These are phyloP conservation scores for Psidium friedrichsthalianum DNA, from an alignment of 345 rosid species.

Conservation along the genomic window DNA sequence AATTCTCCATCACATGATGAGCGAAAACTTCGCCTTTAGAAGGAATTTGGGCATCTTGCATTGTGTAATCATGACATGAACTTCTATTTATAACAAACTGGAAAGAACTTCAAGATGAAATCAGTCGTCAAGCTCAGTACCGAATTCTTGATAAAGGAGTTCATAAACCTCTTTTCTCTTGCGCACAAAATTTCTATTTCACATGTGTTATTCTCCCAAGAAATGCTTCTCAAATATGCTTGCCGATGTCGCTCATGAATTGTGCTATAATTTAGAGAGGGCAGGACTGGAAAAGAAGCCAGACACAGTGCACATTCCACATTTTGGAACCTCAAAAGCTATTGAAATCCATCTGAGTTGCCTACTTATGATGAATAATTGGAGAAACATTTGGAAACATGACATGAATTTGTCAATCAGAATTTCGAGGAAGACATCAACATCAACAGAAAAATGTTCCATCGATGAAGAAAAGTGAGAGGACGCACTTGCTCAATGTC, in stretches of 20 bases:
- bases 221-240: neutral
- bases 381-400: neutral
- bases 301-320: neutral
- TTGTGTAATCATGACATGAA: neutral
- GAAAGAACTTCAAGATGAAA: neutral
- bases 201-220: neutral
- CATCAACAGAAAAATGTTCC: neutral
- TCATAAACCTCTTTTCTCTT: neutral
- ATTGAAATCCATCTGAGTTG: neutral
- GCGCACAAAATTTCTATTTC: neutral
- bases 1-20: neutral
- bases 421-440: neutral
- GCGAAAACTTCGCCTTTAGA: neutral
- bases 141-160: neutral
- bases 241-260: neutral
- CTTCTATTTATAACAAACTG: neutral
- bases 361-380: neutral
- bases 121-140: neutral
- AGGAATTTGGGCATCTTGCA: neutral
- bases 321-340: neutral
- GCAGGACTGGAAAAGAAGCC: neutral
- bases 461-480: neutral
- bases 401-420: neutral
- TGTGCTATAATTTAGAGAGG: neutral
- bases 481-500: constrained; percentile 66